A percentile compares a stretch with the other conserved stretches of the same genome.
Conservation (phyloP, 805 yeast genomes). For the Pichia sporocuriosa region DNA sequence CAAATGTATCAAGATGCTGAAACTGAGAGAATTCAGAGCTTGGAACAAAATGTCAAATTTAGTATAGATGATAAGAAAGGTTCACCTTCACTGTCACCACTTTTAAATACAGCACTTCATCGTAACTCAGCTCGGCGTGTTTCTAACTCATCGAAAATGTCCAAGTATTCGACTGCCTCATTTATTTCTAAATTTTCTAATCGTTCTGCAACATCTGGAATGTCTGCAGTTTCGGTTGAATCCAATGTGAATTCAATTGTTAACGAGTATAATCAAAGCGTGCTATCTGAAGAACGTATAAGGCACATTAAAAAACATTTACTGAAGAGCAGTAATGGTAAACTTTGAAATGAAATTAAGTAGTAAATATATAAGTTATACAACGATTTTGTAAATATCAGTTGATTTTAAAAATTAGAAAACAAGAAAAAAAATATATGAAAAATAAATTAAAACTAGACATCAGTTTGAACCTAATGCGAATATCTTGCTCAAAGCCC, state of each 20-base stretch:
- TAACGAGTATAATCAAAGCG: slow-evolving; percentile 10
- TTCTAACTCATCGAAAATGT: too few species aligned
- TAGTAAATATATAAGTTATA: neutral
- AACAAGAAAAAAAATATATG: neutral
- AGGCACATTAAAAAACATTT: slow-evolving; percentile 22
- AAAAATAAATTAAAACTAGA: neutral
- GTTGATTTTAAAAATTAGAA: neutral
- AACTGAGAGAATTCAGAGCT: too few species aligned
- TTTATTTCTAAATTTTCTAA: slow-evolving; percentile 4
- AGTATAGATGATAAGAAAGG: too few species aligned
- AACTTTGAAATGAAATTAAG: neutral
- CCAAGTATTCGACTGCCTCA: too few species aligned
- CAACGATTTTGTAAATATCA: too few species aligned
- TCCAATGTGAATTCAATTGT: slow-evolving; percentile 14
- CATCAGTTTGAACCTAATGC: slow-evolving; percentile 17
- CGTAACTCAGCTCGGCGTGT: too few species aligned
- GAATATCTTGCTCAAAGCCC: slow-evolving; percentile 21
- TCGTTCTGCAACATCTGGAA: slow-evolving; percentile 4
- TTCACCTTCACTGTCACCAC: too few species aligned
- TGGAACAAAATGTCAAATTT: too few species aligned
- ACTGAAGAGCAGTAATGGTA: slow-evolving; percentile 9
- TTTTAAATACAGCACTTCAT: too few species aligned
- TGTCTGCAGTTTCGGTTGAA: neutral
- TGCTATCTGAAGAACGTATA: slow-evolving; percentile 22
- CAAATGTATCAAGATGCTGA: too few species aligned